Evolutionary conservation across 192 early-diverging fungal genomes (phyloP).

Genomic region (Funneliformis geosporum): DNA sequence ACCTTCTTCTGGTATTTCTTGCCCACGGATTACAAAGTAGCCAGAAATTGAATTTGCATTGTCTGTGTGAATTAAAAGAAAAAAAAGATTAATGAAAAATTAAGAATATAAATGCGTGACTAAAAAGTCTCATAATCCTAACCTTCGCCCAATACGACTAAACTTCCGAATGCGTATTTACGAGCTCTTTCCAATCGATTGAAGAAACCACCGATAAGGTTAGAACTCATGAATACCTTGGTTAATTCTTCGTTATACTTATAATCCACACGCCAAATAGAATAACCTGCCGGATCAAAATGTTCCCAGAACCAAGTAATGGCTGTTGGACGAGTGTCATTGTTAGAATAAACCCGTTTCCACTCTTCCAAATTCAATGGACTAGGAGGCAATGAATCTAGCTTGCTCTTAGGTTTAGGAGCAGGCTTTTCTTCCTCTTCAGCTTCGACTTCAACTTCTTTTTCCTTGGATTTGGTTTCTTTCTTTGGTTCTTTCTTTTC

Average conservation of each 20-base stretch:
- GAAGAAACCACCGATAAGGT: conserved; percentile 92
- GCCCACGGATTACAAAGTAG: conserved; percentile 92
- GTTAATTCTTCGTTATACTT: conserved; percentile 96
- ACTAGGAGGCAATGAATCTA: conserved; percentile 84
- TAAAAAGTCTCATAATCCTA: background rate
- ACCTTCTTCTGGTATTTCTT: conserved; percentile 73
- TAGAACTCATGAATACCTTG: conserved; percentile 87
- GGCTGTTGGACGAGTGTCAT: conserved; percentile 82
- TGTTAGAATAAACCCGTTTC: conserved; percentile 99
- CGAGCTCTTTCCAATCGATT: conserved; percentile 87
- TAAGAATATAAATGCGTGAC: background rate
- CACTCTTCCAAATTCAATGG: conserved; percentile 86
- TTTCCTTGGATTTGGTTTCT: conserved; percentile 56
- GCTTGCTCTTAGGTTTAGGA: conserved; percentile 90
- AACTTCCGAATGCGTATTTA: conserved; percentile 93
- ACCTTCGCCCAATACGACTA: conserved; percentile 75
- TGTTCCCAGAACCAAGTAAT: conserved; percentile 95
- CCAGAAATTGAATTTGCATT: conserved; percentile 89
- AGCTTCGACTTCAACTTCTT: conserved; percentile 55
- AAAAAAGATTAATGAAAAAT: background rate
- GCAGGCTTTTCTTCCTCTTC: conserved; percentile 65
- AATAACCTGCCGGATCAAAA: conserved; percentile 84
- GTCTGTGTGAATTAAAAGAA: conserved; percentile 40
- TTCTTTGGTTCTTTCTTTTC: conserved; percentile 63
- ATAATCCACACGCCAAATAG: conserved; percentile 91